A percentile compares a stretch with the other conserved stretches of the same genome.
Conservation (phyloP, 768 basidiomycete genomes). For the Asterophora parasitica region DNA sequence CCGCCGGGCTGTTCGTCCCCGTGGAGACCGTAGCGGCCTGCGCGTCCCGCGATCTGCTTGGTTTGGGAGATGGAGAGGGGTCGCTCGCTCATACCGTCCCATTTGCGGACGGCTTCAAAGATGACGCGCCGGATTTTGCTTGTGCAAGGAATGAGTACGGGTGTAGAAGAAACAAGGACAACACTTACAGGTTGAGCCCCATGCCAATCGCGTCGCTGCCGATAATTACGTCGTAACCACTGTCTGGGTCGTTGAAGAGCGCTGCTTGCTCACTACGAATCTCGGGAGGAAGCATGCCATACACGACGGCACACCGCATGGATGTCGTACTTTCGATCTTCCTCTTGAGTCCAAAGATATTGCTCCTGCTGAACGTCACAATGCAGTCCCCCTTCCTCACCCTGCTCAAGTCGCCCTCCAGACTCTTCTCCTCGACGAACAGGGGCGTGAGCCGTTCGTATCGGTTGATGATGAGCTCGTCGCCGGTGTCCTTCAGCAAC, state of each 20-base stretch:
- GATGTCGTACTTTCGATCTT: conserved; percentile 66
- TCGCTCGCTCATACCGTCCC: conserved; percentile 39
- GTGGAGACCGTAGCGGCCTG: conserved; percentile 82
- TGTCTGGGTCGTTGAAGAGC: conserved; percentile 81
- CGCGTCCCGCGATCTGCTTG: conserved; percentile 94
- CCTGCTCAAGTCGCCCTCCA: conserved; percentile 54
- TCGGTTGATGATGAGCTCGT: conserved; percentile 72
- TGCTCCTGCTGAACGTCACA: conserved; percentile 74
- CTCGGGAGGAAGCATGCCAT: conserved; percentile 90
- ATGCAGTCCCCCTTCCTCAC: conserved; percentile 85
- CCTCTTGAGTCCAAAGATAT: conserved; percentile 76
- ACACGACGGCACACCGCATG: conserved; percentile 85
- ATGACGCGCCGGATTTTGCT: conserved; percentile 77
- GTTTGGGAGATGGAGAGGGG: conserved; percentile 68
- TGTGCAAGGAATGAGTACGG: background rate
- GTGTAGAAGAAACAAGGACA: background rate
- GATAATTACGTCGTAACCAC: conserved; percentile 85
- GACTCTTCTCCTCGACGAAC: conserved; percentile 55
- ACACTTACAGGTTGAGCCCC: conserved; percentile 89
- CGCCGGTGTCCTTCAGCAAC: conserved; percentile 73
- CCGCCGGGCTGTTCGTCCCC: conserved; percentile 46
- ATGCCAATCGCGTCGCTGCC: conserved; percentile 96
- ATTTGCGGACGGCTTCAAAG: conserved; percentile 53
- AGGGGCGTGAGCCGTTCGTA: conserved; percentile 89
- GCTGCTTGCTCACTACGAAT: conserved; percentile 88